A percentile compares a stretch with the other conserved stretches of the same genome.
Evolutionary conservation across 176 grass and related monocot genomes (phyloP).

Genomic region (Thalia dealbata): DNA sequence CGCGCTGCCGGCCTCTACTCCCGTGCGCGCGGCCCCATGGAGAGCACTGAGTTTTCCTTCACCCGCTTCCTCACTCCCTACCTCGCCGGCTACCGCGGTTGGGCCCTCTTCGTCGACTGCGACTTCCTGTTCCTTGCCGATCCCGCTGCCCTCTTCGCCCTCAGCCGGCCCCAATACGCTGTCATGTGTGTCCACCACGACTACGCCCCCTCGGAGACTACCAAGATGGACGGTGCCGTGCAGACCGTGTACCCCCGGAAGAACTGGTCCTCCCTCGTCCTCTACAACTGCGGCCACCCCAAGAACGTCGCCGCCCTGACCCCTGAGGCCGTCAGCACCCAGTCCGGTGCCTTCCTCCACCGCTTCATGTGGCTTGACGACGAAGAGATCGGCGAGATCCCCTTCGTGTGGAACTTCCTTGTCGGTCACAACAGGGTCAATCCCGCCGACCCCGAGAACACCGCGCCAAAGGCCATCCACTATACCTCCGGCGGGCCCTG

Average conservation of each 20-base stretch:
- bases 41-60: constrained; percentile 93
- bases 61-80: constrained; percentile 72
- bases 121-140: constrained; percentile 85
- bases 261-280: constrained; percentile 92
- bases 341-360: constrained; percentile 48
- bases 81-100: constrained; percentile 55
- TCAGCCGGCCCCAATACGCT: constrained; percentile 5
- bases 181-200: constrained; percentile 64
- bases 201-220: constrained; percentile 51
- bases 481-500: constrained; percentile 70
- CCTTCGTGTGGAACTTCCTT: constrained; percentile 75
- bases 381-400: constrained; percentile 54
- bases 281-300: constrained; percentile 69
- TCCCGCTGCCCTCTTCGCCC: constrained; percentile 34
- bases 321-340: constrained; percentile 53
- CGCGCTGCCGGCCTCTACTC: constrained; percentile 49
- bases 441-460: constrained; percentile 25
- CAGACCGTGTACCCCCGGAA: constrained; percentile 78
- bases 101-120: constrained; percentile 81
- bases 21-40: constrained; percentile 46
- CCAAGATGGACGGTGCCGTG: constrained; percentile 82
- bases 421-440: constrained; percentile 64
- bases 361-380: constrained; percentile 78
- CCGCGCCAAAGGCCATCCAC: constrained; percentile 44
- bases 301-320: constrained; percentile 64